Evolutionary conservation across 306 rosid genomes (phyloP).

Genomic region (Malus asiatica): DNA sequence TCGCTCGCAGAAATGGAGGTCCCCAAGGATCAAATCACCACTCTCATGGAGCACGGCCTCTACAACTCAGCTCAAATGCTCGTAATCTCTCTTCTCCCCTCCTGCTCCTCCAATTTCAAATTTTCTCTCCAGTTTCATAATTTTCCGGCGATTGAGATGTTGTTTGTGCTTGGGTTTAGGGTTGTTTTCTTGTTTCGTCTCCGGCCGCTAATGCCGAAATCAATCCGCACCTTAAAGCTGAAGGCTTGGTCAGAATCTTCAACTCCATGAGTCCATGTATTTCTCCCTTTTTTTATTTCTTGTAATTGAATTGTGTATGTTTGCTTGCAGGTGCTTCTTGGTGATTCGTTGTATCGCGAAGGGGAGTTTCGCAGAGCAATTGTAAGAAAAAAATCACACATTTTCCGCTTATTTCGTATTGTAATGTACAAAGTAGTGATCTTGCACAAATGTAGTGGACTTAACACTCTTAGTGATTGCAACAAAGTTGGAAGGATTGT

Average conservation of each 20-base stretch:
- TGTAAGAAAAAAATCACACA: constrained; percentile 36
- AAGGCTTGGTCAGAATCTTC: constrained; percentile 61
- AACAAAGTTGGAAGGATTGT: neutral
- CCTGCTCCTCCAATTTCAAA: neutral
- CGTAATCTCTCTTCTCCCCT: constrained; percentile 27
- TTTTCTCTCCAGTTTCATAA: neutral
- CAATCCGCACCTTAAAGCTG: constrained; percentile 70
- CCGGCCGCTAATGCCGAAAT: constrained; percentile 78
- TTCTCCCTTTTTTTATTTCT: constrained; percentile 5
- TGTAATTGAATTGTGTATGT: neutral
- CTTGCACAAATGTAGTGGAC: neutral
- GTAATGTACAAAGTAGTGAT: neutral
- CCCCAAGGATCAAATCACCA: constrained; percentile 85
- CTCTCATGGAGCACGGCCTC: constrained; percentile 86
- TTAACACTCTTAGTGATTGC: neutral
- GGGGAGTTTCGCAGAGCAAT: constrained; percentile 87
- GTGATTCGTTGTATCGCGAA: constrained; percentile 69
- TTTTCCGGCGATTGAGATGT: neutral
- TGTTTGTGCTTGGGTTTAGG: constrained; percentile 24
- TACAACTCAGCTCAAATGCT: constrained; percentile 92
- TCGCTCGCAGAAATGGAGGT: constrained; percentile 57
- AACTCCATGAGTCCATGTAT: neutral
- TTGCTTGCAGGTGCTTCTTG: constrained; percentile 61
- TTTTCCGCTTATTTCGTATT: neutral
- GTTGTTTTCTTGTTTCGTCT: constrained; percentile 94